Evolutionary conservation across 306 rosid species (phyloP), one percentile per base, ranked within the genome.

Genomic region (Sindora glabra): DNA sequence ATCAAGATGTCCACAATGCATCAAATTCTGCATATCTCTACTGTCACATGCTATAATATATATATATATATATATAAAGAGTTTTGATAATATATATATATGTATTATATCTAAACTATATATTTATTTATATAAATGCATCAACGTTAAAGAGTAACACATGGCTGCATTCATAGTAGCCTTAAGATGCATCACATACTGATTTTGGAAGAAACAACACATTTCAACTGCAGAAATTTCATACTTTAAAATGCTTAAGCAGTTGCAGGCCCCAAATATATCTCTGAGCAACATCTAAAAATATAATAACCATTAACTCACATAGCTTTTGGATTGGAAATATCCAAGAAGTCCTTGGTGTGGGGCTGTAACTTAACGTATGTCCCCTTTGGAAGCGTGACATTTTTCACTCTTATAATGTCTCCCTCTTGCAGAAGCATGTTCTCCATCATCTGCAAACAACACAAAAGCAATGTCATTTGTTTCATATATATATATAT

Each of bases 301-400:
- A 15, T 37, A 70, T 23, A 54, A 55, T 32, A 75, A 65, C n/a
- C 44, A 63, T 45, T n/a, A 24, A 75, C 99, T 89, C 70, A 89
- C 99, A 94, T 89, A 61, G 99, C 97, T 80, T 94, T 94, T 48
- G 99, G 99, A 59, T 94, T 94, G 32, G 97, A 94, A 68, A 94
- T 89, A 77, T 94, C 97, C 83, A 94, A 62, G 68, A 94, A 94
- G 70, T 94, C 99, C 59, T 62, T 89, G 34, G 99, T 94, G 74
- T 94, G 97, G 17, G 99, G 99, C 75, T 94, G 99, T 74, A 94
- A 75, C 80, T 94, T 94, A 22, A 94, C 99, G 69, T 89, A 91
- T 49, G 83, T 91, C 75, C 99, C 97, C 77, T 94, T 94, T 1
- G 95, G 99, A 73, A 94, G 95, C 58, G 99, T 79, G 68, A 77